Evolutionary conservation across 345 rosid genomes (phyloP), one percentile per base, ranked within the genome.

Genomic region (Iberis pinnata): DNA sequence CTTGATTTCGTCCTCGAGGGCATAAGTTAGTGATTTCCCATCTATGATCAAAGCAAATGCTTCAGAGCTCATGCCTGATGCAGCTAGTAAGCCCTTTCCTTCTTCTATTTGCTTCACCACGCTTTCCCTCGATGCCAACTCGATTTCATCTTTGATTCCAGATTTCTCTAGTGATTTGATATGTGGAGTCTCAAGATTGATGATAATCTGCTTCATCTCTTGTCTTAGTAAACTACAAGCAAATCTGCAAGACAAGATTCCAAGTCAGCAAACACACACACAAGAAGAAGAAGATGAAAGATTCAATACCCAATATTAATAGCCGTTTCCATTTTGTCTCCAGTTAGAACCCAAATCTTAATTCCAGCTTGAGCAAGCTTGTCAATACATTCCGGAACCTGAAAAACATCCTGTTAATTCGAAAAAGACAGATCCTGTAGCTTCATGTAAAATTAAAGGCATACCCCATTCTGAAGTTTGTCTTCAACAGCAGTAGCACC

Each of bases 281-380:
- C 26, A 41, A 33, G 35, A 36, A 65, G 33, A 43, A 49, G 18
- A 25, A 25, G 29, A 12, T 39, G 15, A 2, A 59, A 17, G 53
- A 2, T 29, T 45, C 8, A 64, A 56, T 64, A 87, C 98, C 98
- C 98, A 5, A 90, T 87, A 58, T 90, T 90, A 45, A 90, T 87
- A 4, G 98, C 98, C 0, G 98, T 90, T 78, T 90, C 98, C 96
- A 90, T 84, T 70, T 90, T 90, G 69, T 90, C 98, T 61, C 98
- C 96, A 1, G 98, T 90, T 74, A 90, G 71, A 54, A 90, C 93
- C 98, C 98, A 90, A 58, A 90, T 54, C 68, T 90, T 90, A 22
- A 82, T 90, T 50, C 98, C 96, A 24, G 98, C 96, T 76, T 84
- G 96, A 8, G 98, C 96, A 45, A 90, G 95, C 61, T 87, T 90